Percentiles rank a stretch among this genome's conserved stretches.
Conservation (phyloP, 2,329 filamentous ascomycete genomes). For the Apiospora sp. region DNA sequence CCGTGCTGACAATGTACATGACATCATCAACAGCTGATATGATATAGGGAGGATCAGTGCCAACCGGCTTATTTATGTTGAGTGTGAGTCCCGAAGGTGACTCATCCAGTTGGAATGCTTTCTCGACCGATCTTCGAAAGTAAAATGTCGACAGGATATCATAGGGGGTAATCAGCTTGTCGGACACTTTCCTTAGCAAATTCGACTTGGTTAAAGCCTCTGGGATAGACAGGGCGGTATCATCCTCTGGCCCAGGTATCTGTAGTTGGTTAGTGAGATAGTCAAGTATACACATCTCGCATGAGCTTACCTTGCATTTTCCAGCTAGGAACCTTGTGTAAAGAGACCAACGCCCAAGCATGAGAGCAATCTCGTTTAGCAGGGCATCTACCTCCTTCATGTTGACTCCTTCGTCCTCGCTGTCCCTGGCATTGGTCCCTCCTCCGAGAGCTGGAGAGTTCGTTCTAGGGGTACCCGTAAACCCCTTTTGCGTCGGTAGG, state of each 20-base stretch:
- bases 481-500: slow-evolving; percentile 72
- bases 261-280: slow-evolving; percentile 46
- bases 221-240: slow-evolving; percentile 70
- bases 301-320: slow-evolving; percentile 77
- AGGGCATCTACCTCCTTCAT: slow-evolving; percentile 95
- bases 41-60: slow-evolving; percentile 86
- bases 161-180: slow-evolving; percentile 80
- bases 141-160: slow-evolving; percentile 96
- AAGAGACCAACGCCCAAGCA: slow-evolving; percentile 92
- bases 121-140: slow-evolving; percentile 94
- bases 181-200: slow-evolving; percentile 78
- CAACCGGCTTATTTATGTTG: slow-evolving; percentile 74
- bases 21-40: slow-evolving; percentile 97
- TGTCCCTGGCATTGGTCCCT: slow-evolving; percentile 62
- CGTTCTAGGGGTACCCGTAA: slow-evolving; percentile 69
- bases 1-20: slow-evolving; percentile 98
- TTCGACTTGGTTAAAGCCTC: slow-evolving; percentile 80
- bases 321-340: slow-evolving; percentile 89
- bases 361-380: slow-evolving; percentile 86
- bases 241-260: slow-evolving; percentile 59
- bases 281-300: slow-evolving; percentile 17
- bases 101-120: slow-evolving; percentile 96
- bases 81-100: slow-evolving; percentile 81
- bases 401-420: slow-evolving; percentile 91
- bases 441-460: slow-evolving; percentile 76